Base-by-base conservation (phyloP, 1,284 basidiomycete genomes). In the Phaffia rhodozyma region DNA sequence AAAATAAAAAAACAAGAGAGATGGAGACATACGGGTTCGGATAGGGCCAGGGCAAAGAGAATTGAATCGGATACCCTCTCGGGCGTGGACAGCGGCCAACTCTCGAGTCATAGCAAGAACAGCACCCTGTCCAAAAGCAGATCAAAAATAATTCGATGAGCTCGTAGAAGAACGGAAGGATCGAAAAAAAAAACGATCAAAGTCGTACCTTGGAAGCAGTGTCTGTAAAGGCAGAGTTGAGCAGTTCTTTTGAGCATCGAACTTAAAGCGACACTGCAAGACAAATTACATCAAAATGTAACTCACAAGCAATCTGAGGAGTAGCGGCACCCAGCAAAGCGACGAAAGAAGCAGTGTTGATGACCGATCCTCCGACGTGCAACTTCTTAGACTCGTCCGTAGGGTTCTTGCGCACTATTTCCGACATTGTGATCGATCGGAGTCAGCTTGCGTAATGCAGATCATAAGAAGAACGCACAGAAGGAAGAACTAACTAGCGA, bases 101-200 rank as follows among this genome's bases (percentile, higher is more conserved):
- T 97, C 93, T 61, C 93, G 84, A 13, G 91, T 93, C 91, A 97
- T 94, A n/a, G 93, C 89, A 62, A 97, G 84, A 5, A 97, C 94
- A 38, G 87, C 93, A 65, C 93, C 93, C 38, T 43, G 38, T 43
- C 16, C 6, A 43, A 11, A 16, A 43, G 6, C 85, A 43, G 38
- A 43, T 16, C 5, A 43, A 2, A 43, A 11, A 43, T 11, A 43
- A 43, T 7, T 43, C 38, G 67, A 60, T 55, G 0, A 49, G 43
- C 25, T 47, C n/a, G 47, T 48, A 13, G 65, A 32, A 29, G 61
- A 38, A 30, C 55, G 32, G 29, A 54, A 54, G 53, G 55, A 30
- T 47, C n/a, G 20, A 27, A 58, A 60, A 29, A 43, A 60, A 48
- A 29, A 32, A 55, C 13, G n/a, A n/a, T n/a, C 13, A 43, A 43